Evolutionary conservation across 768 basidiomycete genomes (phyloP).

Genomic region (Tricholoma matsutake): DNA sequence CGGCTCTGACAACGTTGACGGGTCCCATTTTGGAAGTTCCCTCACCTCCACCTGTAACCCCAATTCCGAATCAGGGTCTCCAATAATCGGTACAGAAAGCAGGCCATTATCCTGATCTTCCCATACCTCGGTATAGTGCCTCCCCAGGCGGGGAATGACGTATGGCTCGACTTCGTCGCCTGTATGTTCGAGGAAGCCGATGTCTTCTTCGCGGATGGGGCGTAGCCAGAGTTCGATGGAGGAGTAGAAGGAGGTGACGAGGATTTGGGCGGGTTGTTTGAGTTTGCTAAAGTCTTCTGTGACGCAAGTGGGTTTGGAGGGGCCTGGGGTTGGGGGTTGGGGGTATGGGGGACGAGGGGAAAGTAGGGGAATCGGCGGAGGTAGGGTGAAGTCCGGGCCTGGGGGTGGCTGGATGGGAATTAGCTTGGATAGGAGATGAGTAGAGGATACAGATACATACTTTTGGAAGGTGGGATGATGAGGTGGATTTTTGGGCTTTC

Average conservation of each 20-base stretch:
- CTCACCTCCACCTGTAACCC: background rate
- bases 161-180: slow-evolving; percentile 90
- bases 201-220: slow-evolving; percentile 89
- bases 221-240: slow-evolving; percentile 90
- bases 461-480: slow-evolving; percentile 45
- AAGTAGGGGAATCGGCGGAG: slow-evolving; percentile 46
- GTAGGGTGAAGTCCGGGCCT: slow-evolving; percentile 64
- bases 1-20: slow-evolving; percentile 71
- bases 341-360: slow-evolving; percentile 62
- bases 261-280: slow-evolving; percentile 72
- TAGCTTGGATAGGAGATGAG: background rate
- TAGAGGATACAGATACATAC: slow-evolving; percentile 28
- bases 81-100: slow-evolving; percentile 24
- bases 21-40: slow-evolving; percentile 69
- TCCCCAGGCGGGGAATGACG: slow-evolving; percentile 78
- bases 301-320: slow-evolving; percentile 80
- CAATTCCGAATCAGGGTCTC: slow-evolving; percentile 21
- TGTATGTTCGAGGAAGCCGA: slow-evolving; percentile 88
- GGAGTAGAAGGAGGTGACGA: slow-evolving; percentile 77
- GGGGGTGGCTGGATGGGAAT: slow-evolving; percentile 19
- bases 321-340: slow-evolving; percentile 68
- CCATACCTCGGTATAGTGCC: slow-evolving; percentile 90
- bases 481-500: slow-evolving; percentile 56
- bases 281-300: slow-evolving; percentile 85
- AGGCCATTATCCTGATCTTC: slow-evolving; percentile 80